These are phyloP conservation scores for Hyphopichia pseudoburtonii DNA, from an alignment of 1,139 yeast species.

Conservation along the genomic window DNA sequence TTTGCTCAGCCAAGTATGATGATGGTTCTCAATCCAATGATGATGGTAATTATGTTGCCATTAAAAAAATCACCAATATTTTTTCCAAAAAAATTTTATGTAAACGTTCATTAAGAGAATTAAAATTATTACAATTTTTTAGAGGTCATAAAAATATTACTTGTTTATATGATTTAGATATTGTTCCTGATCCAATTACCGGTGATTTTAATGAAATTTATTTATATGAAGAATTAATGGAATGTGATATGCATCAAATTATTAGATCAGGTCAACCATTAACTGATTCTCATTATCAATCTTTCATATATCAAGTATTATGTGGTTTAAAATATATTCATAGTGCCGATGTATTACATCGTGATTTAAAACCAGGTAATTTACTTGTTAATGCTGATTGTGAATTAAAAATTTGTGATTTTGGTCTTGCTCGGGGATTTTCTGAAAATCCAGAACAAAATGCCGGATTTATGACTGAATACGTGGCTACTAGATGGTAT, in stretches of 20 bases:
- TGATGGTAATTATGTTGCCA: slow-evolving; percentile 66
- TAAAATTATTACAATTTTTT: slow-evolving; percentile 84
- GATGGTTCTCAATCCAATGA: slow-evolving; percentile 44
- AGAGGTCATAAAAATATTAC: slow-evolving; percentile 93
- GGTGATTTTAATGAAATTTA: slow-evolving; percentile 87
- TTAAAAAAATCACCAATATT: slow-evolving; percentile 90
- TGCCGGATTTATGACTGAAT: slow-evolving; percentile 90
- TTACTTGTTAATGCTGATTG: slow-evolving; percentile 87
- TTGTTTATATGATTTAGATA: slow-evolving; percentile 89
- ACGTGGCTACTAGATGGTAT: slow-evolving; percentile 98
- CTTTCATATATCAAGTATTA: slow-evolving; percentile 85
- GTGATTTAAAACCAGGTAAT: slow-evolving; percentile 89
- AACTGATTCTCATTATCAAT: slow-evolving; percentile 93
- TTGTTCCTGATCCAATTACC: slow-evolving; percentile 68
- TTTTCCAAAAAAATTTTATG: slow-evolving; percentile 86
- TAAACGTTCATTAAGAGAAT: slow-evolving; percentile 85
- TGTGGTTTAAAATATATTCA: slow-evolving; percentile 87
- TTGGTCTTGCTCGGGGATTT: slow-evolving; percentile 92
- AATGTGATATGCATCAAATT: slow-evolving; percentile 97
- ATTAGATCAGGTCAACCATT: slow-evolving; percentile 91
- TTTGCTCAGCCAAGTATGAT: slow-evolving; percentile 89
- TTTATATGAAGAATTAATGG: slow-evolving; percentile 93
- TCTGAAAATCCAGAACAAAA: slow-evolving; percentile 81
- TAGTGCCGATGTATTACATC: slow-evolving; percentile 84
- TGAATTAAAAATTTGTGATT: slow-evolving; percentile 87